Evolutionary conservation across 805 yeast species (phyloP), one percentile per base, ranked within the genome.

Genomic region (Teunomyces tritomae): DNA sequence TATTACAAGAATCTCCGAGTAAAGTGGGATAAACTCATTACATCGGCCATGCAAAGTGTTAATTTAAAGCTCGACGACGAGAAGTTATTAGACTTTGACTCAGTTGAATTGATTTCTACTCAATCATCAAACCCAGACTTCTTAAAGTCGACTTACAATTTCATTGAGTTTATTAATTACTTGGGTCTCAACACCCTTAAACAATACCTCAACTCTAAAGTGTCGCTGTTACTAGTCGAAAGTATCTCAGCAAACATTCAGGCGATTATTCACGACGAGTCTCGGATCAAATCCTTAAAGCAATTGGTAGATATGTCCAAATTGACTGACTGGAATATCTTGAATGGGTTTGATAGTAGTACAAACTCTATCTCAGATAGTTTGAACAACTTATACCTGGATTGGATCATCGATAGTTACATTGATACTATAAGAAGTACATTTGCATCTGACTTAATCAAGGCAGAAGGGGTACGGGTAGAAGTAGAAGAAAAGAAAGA

Each of bases 321-420:
- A 8, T 36, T 51, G 8, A 49, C 58, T 0, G 53, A 58, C 26
- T 66, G 71, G 71, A 51, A 54, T 24, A 48, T 66, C 28, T 29
- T 49, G 11, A 34, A 36, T 7, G 40, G 44, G 11, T 34, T 49
- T 17, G 32, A 51, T 46, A 13, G 51, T 3, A 37, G 26, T 26
- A 26, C 28, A 16, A 37, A 11, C 26, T 37, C 40, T 4, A 37
- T 37, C 14, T 20, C 40, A 20, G 63, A 59, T 5, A 57, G 62
- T 17, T 54, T 71, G 43, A 54, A 62, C 30, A 54, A 51, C 14
- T 55, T 71, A 29, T 59, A 70, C 48, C 36, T 51, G 30, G 61
- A 70, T 41, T 70, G 72, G 70, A 46, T 63, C 2, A 49, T 61
- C 10, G 70, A 68, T 39, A 63, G 61, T 36, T 70, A 62, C 49